These are phyloP conservation scores for Colletotrichum tropicicola DNA, from an alignment of 2,329 filamentous ascomycete species.

Conservation along the genomic window DNA sequence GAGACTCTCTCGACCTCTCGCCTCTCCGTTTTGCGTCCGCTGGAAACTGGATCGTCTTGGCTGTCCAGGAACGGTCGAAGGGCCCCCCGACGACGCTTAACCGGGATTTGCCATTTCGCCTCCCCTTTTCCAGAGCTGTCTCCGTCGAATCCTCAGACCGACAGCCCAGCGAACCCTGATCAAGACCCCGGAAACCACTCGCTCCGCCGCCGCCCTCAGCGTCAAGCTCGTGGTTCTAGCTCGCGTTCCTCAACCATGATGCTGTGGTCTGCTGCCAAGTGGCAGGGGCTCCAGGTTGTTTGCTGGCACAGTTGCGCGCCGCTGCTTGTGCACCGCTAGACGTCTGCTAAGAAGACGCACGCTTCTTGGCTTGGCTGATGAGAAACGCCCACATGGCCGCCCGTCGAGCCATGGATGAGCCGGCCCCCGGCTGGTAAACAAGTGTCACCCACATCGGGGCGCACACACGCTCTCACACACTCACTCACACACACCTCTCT, in stretches of 20 bases:
- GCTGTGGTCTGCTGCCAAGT: conserved; percentile 6
- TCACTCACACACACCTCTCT: background rate
- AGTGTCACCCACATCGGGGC: conserved; percentile 28
- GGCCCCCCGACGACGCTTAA: conserved; percentile 4
- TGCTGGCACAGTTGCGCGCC: no score
- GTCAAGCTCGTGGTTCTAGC: background rate
- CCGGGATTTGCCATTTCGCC: conserved; percentile 26
- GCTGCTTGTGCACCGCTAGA: conserved; percentile 1
- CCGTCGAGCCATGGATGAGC: background rate
- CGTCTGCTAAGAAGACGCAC: background rate
- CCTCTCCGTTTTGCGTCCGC: background rate
- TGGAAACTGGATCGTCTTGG: conserved; percentile 17
- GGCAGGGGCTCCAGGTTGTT: no score
- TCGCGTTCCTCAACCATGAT: conserved; percentile 8
- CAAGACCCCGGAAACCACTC: no score
- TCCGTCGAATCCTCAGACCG: background rate
- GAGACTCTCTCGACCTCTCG: background rate
- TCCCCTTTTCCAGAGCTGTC: conserved; percentile 19
- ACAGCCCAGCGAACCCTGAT: background rate
- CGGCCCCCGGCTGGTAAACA: conserved; percentile 15
- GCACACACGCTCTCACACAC: background rate
- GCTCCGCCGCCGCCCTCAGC: background rate
- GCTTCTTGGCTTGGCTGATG: conserved; percentile 1
- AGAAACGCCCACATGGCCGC: background rate
- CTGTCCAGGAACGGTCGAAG: conserved; percentile 3